Evolutionary conservation across 1,284 basidiomycete genomes (phyloP), one percentile per base, ranked within the genome.

Genomic region (Microbotryum saponariae): DNA sequence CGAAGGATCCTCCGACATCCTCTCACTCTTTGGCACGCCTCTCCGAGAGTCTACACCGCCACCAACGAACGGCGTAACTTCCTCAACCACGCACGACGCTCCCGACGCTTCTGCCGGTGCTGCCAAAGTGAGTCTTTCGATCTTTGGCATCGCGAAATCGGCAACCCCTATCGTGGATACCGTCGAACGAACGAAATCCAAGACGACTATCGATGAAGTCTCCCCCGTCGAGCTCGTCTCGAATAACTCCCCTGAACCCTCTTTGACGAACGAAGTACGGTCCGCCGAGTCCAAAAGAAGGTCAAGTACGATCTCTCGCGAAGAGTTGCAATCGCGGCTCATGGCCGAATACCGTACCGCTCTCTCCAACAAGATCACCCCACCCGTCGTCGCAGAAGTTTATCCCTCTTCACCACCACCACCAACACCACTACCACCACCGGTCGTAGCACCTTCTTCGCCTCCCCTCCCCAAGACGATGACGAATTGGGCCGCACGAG

Each of bases 291-390:
- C 63, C 2, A 18, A 42, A 10, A 9, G 4, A 18, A 42, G 12
- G 16, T 10, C 37, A 18, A 42, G 16, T 10, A 42, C 37, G 9
- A 42, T 42, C 37, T 42, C 37, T 42, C 57, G 64, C 20, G 45
- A 55, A 1, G 63, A 58, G n/a, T 46, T 68, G 2, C 58, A 66
- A 10, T 60, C 59, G 0, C 56, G 67, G 31, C 47, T 68, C 0
- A 64, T 45, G 33, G 67, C 67, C 31, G 67, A 68, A 49, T 68
- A 68, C 45, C 64, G 67, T 6, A 47, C 63, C 29, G 62, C 64
- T 1, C 49, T 68, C 2, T 58, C 62, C 4, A 48, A 51, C 10
- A 47, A 48, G 0, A 16, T 42, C 16, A 42, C 12, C 37, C 37
- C 9, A 31, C 31, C 31, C 31, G 25, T 6, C 16, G 46, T 25